phyloP scores from a whole-genome alignment of 1,139 yeast species.

The Lizanozyma gosingica region DNA sequence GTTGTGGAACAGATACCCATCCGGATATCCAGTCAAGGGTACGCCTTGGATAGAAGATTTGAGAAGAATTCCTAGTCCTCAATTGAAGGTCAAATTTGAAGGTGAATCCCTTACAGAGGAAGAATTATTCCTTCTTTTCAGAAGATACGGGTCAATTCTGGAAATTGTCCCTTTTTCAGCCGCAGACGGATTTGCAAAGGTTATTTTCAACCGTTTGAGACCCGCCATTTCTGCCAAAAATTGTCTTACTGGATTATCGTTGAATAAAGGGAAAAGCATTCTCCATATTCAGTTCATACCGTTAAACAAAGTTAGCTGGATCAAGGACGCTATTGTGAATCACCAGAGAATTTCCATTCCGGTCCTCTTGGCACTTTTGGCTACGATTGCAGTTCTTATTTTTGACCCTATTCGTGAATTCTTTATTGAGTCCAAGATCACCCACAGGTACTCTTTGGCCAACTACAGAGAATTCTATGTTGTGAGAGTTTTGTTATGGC shows the following conservation, averaged over 20 bases:
- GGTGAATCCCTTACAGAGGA: slow-evolving; percentile 74
- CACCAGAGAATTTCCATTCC: slow-evolving; percentile 83
- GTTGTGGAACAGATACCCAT: slow-evolving; percentile 23
- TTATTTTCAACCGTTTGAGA: slow-evolving; percentile 46
- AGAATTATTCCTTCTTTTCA: slow-evolving; percentile 67
- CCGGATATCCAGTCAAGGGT: slow-evolving; percentile 72
- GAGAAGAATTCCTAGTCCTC: slow-evolving; percentile 60
- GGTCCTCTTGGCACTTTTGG: slow-evolving; percentile 32
- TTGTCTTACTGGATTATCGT: slow-evolving; percentile 71
- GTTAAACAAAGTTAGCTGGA: slow-evolving; percentile 38
- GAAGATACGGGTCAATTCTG: slow-evolving; percentile 78
- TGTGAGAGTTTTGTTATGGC: slow-evolving; percentile 18
- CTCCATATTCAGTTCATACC: slow-evolving; percentile 71
- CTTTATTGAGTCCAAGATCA: slow-evolving; percentile 66
- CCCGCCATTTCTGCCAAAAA: slow-evolving; percentile 85
- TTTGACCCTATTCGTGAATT: slow-evolving; percentile 91
- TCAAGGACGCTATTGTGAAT: slow-evolving; percentile 50
- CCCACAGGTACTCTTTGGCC: slow-evolving; percentile 37
- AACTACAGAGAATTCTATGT: slow-evolving; percentile 9
- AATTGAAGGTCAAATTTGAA: slow-evolving; percentile 59
- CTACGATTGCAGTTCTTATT: slow-evolving; percentile 73
- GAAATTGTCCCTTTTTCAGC: slow-evolving; percentile 57
- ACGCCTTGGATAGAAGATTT: slow-evolving; percentile 95
- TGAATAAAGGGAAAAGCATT: slow-evolving; percentile 44
- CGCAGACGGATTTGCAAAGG: slow-evolving; percentile 36